Evolutionary conservation across 2,329 filamentous ascomycete genomes (phyloP), one percentile per base, ranked within the genome.

Genomic region (Colletotrichum lindemuthianum): DNA sequence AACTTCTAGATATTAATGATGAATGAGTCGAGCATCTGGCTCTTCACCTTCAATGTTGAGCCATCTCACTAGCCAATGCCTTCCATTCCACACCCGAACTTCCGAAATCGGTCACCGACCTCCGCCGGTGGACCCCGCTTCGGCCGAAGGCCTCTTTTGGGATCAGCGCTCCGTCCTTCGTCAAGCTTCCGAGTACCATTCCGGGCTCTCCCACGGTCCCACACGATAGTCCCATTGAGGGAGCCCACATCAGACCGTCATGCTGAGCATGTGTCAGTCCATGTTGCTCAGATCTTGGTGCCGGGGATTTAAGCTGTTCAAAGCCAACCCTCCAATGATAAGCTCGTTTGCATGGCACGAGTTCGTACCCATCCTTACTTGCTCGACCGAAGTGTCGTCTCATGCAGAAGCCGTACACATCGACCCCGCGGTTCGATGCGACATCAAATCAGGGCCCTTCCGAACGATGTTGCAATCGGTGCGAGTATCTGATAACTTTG

Each of bases 81-180:
- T 24, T 39, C 60, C 39, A 45, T 37, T 11, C 40, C 8, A 39
- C 33, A 24, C 43, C 7, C 32, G 45, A 61, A 45, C 39, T 56
- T 56, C 51, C 61, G 40, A 44, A 61, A 61, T 57, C 58, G 61
- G 61, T 55, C 24, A 51, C 44, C 50, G 57, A 55, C 61, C 34
- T 45, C 47, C 44, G 24, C 36, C 50, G 34, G 50, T 51, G 59
- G 57, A 53, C 41, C 39, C 40, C 50, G 40, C 43, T 16, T 47
- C 61, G 61, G 61, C 51, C 44, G 16, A 50, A 57, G 36, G n/a
- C 33, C 51, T 52, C 40, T 37, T 65, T 65, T 56, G 47, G 61
- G 61, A 60, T 40, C 51, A 56, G 51, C 40, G 60, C 49, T 55
- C 60, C 55, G 55, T 34, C 40, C 57, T 24, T 24, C 5, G 24